Evolutionary conservation across 257 asterid species (phyloP).

Genomic region (Haberlea rhodopensis): DNA sequence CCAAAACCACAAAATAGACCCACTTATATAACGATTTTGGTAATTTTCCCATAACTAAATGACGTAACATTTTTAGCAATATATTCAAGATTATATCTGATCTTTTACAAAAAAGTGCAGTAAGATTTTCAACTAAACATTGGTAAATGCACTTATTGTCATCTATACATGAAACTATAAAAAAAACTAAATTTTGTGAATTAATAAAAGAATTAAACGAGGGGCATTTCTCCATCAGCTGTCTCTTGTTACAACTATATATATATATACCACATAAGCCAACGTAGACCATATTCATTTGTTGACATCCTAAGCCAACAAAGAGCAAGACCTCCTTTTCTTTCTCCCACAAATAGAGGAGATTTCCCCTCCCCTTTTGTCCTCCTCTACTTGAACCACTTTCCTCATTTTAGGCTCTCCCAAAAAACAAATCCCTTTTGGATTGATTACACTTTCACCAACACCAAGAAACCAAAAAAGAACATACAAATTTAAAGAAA

Average conservation of each 20-base stretch:
- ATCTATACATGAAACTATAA: no score
- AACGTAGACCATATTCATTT: slow-evolving; percentile 42
- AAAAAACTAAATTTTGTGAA: not conserved
- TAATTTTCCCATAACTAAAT: no score
- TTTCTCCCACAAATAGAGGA: slow-evolving; percentile 37
- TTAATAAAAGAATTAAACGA: slow-evolving; percentile 7
- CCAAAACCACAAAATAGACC: no score
- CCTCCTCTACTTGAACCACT: slow-evolving; percentile 33
- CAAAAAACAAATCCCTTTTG: slow-evolving; percentile 20
- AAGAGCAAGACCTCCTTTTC: slow-evolving; percentile 18
- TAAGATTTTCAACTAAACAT: no score
- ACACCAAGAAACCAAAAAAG: not conserved
- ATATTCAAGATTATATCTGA: no score
- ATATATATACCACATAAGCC: slow-evolving; percentile 65
- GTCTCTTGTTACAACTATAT: slow-evolving; percentile 43
- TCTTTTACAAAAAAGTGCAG: no score
- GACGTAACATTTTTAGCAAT: no score
- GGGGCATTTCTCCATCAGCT: slow-evolving; percentile 31
- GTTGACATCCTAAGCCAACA: slow-evolving; percentile 25
- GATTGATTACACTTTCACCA: slow-evolving; percentile 14
- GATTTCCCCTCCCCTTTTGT: slow-evolving; percentile 45
- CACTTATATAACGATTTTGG: no score
- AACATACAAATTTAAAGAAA: not conserved
- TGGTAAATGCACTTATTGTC: no score
- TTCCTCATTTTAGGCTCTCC: slow-evolving; percentile 28